phyloP scores from a whole-genome alignment of 139 green algal species.

The Pleodorina starrii region DNA sequence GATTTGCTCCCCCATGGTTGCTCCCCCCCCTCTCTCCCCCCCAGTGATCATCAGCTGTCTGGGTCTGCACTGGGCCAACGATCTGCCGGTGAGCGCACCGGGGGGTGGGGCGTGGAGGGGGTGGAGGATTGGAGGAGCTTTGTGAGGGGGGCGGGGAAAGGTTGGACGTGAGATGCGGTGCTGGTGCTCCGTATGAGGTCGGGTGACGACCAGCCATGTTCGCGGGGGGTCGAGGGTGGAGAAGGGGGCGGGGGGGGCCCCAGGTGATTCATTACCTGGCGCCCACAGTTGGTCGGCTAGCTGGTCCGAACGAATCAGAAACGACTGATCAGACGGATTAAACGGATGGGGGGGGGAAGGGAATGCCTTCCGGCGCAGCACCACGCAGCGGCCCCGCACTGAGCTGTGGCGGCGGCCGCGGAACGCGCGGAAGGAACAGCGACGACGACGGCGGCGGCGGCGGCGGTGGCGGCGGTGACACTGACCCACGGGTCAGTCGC shows the following conservation, averaged over 20 bases:
- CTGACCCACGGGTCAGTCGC: background rate
- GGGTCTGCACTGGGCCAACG: constrained; percentile 88
- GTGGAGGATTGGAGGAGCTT: background rate
- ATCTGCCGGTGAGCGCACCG: constrained; percentile 72
- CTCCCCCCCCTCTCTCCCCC: background rate
- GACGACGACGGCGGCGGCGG: background rate
- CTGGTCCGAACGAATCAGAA: too few species aligned
- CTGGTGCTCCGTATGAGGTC: too few species aligned
- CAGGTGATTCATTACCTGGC: too few species aligned
- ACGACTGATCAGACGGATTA: too few species aligned
- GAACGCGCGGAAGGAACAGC: background rate
- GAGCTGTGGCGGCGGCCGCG: constrained; percentile 20
- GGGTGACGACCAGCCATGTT: too few species aligned
- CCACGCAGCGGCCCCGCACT: too few species aligned
- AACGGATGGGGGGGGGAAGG: too few species aligned
- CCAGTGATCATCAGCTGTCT: constrained; percentile 79
- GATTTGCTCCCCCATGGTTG: background rate
- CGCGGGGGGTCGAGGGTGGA: background rate
- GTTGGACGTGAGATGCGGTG: too few species aligned
- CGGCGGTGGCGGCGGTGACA: too few species aligned
- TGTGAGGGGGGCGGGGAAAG: background rate
- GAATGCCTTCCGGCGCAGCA: too few species aligned
- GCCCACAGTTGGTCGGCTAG: too few species aligned
- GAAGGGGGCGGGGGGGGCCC: background rate
- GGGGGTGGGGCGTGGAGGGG: background rate